Base-by-base conservation (phyloP, 768 basidiomycete genomes). In the Lanmaoa pseudosensibilis region DNA sequence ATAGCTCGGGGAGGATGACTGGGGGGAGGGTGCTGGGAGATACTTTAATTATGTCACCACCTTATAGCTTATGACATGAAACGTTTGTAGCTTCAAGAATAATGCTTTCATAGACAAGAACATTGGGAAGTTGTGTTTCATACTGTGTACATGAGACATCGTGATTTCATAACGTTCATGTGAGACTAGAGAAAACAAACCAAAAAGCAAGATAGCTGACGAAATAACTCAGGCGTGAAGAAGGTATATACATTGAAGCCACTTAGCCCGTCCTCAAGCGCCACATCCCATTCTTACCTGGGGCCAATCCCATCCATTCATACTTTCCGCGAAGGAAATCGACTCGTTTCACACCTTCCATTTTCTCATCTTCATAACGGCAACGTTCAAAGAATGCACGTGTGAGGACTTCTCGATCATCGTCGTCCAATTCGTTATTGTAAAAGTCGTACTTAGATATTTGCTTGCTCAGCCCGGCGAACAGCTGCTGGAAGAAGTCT, bases 271-370 rank as follows among this genome's bases (percentile, higher is more conserved):
- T 79, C 70, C 81, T 86, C 65, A 89, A 78, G 70, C 86, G 82
- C 83, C 85, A 88, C 70, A 82, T 75, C 9, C 87, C 86, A 34
- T 80, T 77, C 62, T 75, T 79, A 2, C 79, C 79, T 50, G 79
- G 77, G 46, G 67, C 68, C 55, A 89, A 68, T 8, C 87, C 87
- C 53, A 78, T 72, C 68, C 87, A 80, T 10, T 82, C 64, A 46
- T 73, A 69, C 56, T 78, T 78, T 36, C 75, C 77, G 15, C 81
- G 82, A 70, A 89, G 69, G 61, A 78, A 89, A 71, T 88, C 87
- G 5, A 88, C 77, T 48, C 77, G 77, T 32, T 76, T 73, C 23
- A 88, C 78, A 1, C 87, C 87, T 46, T 62, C 61, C 49, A 65
- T 57, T 46, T 73, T 64, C 55, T 75, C 75, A 27, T 58, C 60